Percentiles rank a stretch among this genome's conserved stretches.
Evolutionary conservation across 2,329 filamentous ascomycete species (phyloP).

Genomic region (Xylariaceae sp.): DNA sequence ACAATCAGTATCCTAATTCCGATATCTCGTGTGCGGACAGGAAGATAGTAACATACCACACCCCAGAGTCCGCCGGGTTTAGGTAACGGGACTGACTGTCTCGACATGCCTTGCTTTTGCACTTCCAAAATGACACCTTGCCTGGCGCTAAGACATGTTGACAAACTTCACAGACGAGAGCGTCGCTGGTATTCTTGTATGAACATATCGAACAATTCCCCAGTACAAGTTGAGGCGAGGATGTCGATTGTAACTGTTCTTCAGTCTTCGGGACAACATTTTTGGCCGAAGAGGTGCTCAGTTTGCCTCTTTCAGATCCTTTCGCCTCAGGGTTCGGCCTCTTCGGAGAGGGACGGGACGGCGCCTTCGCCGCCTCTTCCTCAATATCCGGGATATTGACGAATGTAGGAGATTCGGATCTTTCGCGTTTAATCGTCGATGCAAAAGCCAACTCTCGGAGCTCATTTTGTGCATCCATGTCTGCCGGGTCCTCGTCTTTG

Average conservation of each 20-base stretch:
- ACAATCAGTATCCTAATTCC: no score
- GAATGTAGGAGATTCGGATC: slow-evolving; percentile 10
- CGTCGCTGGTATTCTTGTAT: slow-evolving; percentile 51
- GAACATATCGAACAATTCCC: slow-evolving; percentile 62
- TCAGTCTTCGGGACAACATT: slow-evolving; percentile 2
- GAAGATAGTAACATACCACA: slow-evolving; percentile 40
- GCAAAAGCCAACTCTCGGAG: slow-evolving; percentile 58
- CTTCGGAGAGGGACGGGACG: background rate
- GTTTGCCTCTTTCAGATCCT: background rate
- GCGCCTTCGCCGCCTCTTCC: background rate
- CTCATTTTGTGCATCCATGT: slow-evolving; percentile 58
- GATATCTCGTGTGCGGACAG: no score
- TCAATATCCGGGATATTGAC: background rate
- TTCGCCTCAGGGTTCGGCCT: background rate
- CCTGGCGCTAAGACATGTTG: slow-evolving; percentile 61
- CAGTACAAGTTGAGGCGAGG: slow-evolving; percentile 8
- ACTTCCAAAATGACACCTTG: slow-evolving; percentile 61
- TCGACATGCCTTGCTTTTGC: slow-evolving; percentile 52
- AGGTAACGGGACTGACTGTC: slow-evolving; percentile 49
- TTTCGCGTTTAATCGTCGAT: slow-evolving; percentile 19
- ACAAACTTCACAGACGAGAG: slow-evolving; percentile 64
- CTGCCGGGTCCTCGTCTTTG: slow-evolving; percentile 59
- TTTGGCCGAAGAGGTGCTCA: background rate
- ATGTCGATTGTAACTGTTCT: background rate
- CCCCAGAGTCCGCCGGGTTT: slow-evolving; percentile 65